Conservation (phyloP, 2,329 filamentous ascomycete genomes). For the Curvularia lunata region DNA sequence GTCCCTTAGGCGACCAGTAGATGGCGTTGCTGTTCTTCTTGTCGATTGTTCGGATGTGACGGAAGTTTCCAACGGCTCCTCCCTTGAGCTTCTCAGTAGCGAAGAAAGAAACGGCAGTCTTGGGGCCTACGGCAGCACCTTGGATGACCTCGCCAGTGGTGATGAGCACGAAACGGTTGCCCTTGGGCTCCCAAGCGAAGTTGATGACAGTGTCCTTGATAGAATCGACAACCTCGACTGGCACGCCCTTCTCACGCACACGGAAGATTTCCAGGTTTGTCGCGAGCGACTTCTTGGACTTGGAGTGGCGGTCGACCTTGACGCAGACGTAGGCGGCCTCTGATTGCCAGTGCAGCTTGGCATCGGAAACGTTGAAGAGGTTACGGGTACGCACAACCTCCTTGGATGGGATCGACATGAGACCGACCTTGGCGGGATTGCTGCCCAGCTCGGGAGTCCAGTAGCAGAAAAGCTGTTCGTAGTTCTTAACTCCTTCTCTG, state of each 20-base stretch:
- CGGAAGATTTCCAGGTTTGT: conserved; percentile 99
- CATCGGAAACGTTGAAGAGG: conserved; percentile 96
- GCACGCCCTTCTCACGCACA: conserved; percentile 94
- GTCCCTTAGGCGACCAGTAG: conserved; percentile 96
- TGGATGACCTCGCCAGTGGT: conserved; percentile 84
- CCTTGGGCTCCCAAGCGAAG: conserved; percentile 99
- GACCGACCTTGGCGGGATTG: conserved; percentile 94
- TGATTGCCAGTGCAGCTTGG: conserved; percentile 98
- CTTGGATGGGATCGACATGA: conserved; percentile 96
- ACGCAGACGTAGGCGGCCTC: conserved; percentile 93
- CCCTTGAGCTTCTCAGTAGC: conserved; percentile 94
- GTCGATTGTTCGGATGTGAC: conserved; percentile 90
- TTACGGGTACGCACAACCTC: conserved; percentile 93
- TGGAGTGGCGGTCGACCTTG: conserved; percentile 98
- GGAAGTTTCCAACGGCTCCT: conserved; percentile 85
- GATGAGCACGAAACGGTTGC: conserved; percentile 95
- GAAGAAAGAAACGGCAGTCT: conserved; percentile 96
- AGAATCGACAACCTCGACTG: conserved; percentile 95
- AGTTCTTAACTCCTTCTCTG: conserved; percentile 84
- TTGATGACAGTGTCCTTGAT: conserved; percentile 99
- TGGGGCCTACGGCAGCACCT: conserved; percentile 82
- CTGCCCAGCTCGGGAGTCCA: conserved; percentile 98
- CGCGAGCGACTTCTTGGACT: conserved; percentile 97
- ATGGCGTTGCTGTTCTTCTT: conserved; percentile 99
- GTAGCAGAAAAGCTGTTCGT: conserved; percentile 97